These are phyloP conservation scores for Wallacemonas sp. DNA, from an alignment of 208 protist species.

Conservation along the genomic window DNA sequence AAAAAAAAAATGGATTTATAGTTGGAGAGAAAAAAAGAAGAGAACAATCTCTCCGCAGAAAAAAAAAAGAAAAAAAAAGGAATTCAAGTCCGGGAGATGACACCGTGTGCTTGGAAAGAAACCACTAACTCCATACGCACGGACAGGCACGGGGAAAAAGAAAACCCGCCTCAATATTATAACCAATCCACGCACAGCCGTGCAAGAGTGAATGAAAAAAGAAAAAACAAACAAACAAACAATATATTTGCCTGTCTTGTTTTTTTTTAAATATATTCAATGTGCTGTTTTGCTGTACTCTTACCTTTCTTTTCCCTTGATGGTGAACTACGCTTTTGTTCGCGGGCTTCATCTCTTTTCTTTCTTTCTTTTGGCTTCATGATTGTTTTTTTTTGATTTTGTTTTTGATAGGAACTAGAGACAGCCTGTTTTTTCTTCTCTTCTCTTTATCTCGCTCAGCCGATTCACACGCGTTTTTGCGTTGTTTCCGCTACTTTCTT, in stretches of 20 bases:
- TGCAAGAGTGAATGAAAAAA: too few species aligned
- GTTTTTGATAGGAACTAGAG: conserved; percentile 9
- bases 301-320: conserved; percentile 16
- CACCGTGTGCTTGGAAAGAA: too few species aligned
- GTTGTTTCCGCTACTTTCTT: not conserved
- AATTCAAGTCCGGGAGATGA: too few species aligned
- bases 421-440: not conserved
- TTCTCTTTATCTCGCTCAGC: too few species aligned
- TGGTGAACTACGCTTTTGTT: too few species aligned
- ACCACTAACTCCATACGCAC: too few species aligned
- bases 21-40: conserved; percentile 8
- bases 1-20: not conserved
- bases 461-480: too few species aligned
- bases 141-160: too few species aligned
- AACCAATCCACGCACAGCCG: too few species aligned
- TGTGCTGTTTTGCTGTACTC: not conserved
- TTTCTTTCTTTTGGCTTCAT: conserved; percentile 15
- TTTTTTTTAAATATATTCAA: not conserved
- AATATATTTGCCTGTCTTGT: too few species aligned
- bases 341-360: not conserved
- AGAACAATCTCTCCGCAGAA: not conserved
- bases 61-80: not conserved
- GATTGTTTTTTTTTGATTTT: not conserved
- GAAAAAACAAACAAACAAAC: too few species aligned
- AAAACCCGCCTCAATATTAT: too few species aligned